Evolutionary conservation across 176 grass and related monocot genomes (phyloP), one percentile per base, ranked within the genome.

Genomic region (Hordeum marinum): DNA sequence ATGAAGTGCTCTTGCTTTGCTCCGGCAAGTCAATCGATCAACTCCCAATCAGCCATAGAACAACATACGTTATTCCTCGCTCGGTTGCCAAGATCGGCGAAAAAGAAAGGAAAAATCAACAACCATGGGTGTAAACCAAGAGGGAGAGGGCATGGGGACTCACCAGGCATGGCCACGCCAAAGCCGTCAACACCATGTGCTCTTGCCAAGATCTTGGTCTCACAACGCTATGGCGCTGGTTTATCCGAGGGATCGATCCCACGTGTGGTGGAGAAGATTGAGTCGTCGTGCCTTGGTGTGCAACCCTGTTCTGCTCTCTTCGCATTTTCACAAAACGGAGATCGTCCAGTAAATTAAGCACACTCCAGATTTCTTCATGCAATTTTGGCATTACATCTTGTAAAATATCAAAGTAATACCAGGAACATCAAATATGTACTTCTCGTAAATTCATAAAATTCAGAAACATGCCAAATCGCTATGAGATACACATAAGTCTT

Each of bases 1-100:
- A 76, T 41, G 88, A 90, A 93, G 73, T 80, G 75, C 85, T 79
- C 91, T 83, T 82, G 88, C 88, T 88, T n/a, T 83, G 23, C 74
- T 93, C 82, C 39, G 86, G 75, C 79, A 93, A 86, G 50, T 87
- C 77, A 54, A 93, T 52, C 83, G 69, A 23, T 11, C 26, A 60
- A 60, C 21, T 17, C 23, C 31, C 65, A 12, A 18, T 89, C 52
- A 90, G 80, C 21, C 64, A 42, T 25, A 50, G 36, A 71, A 8
- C 4, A 88, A 12, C 73, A 88, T 32, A 72, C 41, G 62, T 63
- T 32, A 71, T 41, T 39, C 40, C 40, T 17, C 12, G 69, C 36
- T 24, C 21, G 68, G 36, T 83, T 6, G 17, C 70, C 61, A 17
- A 62, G 70, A 57, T 78, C 54, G 34, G 32, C 13, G 10, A 25